Base-by-base conservation (phyloP, 208 protist genomes). In the Trypanosoma rangeli region DNA sequence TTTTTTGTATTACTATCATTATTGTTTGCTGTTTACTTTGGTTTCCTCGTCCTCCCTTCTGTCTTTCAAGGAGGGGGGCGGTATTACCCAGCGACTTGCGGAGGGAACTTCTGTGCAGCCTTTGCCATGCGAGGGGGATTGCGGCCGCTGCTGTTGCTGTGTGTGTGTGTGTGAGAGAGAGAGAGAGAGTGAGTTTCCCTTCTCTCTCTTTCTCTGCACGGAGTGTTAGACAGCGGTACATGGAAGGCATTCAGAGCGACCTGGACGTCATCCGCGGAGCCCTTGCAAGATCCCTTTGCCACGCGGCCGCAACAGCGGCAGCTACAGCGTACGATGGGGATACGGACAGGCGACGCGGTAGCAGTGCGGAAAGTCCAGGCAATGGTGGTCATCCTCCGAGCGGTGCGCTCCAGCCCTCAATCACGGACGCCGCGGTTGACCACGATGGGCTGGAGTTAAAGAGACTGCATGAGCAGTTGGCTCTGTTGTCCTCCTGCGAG, bases 1-100 rank as follows among this genome's bases (percentile, higher is more conserved):
- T 48, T 49, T 50, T 33, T 59, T 66, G 15, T 28, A 9, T 12
- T 59, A 20, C 48, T 22, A 49, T 59, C 42, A 12, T 59, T 68
- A 4, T 56, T 63, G 1, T 55, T 76, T 73, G 29, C 64, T 74
- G 59, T 58, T 80, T 75, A 67, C 68, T 72, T 73, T 70, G 44
- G 50, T 50, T 77, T 64, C n/a, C 42, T 16, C 58, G n/a, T 76
- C 3, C 65, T 20, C 39, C 39, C 52, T 42, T 61, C 13, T 73
- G 39, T 60, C 24, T 62, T 54, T 50, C 1, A 26, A 28, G 22
- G 67, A 26, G n/a, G 7, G 33, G 7, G 33, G 33, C 2, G 33
- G n/a, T n/a, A n/a, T n/a, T n/a, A n/a, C n/a, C n/a, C n/a, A n/a
- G n/a, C n/a, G n/a, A n/a, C n/a, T n/a, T n/a, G n/a, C n/a, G n/a